Evolutionary conservation across 164 flowering plant genomes (phyloP).

Genomic region (Magnolia sinica): DNA sequence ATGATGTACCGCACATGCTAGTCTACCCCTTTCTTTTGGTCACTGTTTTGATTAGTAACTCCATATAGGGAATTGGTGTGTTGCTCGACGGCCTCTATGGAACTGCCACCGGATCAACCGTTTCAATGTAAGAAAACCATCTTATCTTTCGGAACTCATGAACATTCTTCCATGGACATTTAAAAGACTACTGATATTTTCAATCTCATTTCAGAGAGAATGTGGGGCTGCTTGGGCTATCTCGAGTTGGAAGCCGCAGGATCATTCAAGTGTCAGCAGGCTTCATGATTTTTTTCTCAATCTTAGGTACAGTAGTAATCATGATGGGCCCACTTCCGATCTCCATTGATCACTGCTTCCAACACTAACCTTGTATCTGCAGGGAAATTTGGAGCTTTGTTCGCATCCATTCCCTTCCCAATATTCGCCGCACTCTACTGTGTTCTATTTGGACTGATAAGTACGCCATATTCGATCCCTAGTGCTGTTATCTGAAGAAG

Average conservation of each 20-base stretch:
- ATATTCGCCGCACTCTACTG: constrained; percentile 33
- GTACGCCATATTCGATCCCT: constrained; percentile 13
- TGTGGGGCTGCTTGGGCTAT: constrained; percentile 60
- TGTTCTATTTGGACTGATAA: constrained; percentile 27
- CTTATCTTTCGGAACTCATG: not conserved
- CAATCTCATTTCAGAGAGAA: constrained; percentile 36
- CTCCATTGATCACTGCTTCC: not conserved
- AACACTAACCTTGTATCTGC: constrained; percentile 6
- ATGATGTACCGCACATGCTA: not conserved
- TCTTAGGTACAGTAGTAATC: constrained; percentile 37
- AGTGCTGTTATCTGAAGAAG: not conserved
- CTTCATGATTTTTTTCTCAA: constrained; percentile 72
- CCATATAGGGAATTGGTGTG: constrained; percentile 32
- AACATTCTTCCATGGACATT: too few relatives aligned
- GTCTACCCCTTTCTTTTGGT: not conserved
- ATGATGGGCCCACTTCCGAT: too few relatives aligned
- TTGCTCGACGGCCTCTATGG: constrained; percentile 37
- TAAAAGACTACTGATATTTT: not conserved
- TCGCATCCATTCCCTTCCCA: constrained; percentile 37
- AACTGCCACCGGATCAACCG: constrained; percentile 32
- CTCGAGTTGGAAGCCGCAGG: constrained; percentile 69
- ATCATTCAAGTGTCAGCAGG: constrained; percentile 60
- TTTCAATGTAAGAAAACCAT: constrained; percentile 28
- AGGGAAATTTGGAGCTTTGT: constrained; percentile 40
- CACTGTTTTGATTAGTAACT: not conserved